A percentile compares a stretch with the other conserved stretches of the same genome.
Evolutionary conservation across 768 basidiomycete genomes (phyloP).

Genomic region (Tricholoma saponaceum): DNA sequence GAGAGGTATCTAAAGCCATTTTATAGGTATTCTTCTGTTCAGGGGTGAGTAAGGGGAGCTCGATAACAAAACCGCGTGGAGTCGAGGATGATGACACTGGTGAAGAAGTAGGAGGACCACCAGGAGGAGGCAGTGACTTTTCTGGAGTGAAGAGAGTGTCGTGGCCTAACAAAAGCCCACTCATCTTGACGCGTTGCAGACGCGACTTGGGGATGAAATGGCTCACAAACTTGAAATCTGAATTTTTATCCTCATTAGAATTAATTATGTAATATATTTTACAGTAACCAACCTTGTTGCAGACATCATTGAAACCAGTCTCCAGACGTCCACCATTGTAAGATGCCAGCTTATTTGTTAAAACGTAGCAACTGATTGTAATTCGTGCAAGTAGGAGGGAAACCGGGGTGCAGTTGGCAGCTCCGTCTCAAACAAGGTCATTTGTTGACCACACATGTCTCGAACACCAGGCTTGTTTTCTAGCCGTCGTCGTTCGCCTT

Average conservation of each 20-base stretch:
- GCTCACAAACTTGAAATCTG: background rate
- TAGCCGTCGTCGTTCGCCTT: conserved; percentile 47
- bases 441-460: conserved; percentile 43
- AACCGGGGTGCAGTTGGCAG: no score
- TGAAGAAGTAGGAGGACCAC: background rate
- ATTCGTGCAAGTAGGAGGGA: no score
- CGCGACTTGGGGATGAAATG: background rate
- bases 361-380: no score
- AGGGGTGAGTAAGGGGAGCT: conserved; percentile 31
- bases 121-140: background rate
- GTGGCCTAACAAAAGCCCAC: conserved; percentile 13
- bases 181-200: conserved; percentile 9
- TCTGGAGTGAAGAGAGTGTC: conserved; percentile 19
- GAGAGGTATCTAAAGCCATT: conserved; percentile 25
- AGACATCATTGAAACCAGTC: no score
- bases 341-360: no score
- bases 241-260: background rate
- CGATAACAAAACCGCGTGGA: conserved; percentile 28
- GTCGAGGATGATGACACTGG: background rate
- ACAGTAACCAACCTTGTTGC: no score
- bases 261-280: background rate
- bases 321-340: no score
- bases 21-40: conserved; percentile 40
- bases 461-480: conserved; percentile 50
- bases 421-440: no score